Conservation (phyloP, 192 early-diverging fungal genomes). For the Funneliformis mosseae region DNA sequence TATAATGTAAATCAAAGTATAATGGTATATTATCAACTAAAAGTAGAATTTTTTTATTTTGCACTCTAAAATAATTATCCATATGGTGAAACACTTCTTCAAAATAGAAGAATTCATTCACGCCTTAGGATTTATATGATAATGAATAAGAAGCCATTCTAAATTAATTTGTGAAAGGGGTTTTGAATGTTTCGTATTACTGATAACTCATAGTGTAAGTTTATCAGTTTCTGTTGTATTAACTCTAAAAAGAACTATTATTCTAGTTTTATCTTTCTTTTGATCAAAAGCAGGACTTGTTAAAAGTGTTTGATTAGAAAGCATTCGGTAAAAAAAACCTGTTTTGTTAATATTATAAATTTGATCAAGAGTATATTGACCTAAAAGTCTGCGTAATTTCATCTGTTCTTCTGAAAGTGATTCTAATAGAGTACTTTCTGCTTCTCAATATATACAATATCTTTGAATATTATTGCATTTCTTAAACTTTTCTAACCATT, state of each 20-base stretch:
- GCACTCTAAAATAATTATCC: neutral
- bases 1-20: neutral
- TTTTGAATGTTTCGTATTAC: constrained; percentile 1
- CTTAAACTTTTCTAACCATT: no score
- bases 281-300: neutral
- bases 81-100: neutral
- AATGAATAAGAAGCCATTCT: neutral
- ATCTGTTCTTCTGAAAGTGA: no score
- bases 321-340: no score
- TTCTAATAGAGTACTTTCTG: no score
- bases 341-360: no score
- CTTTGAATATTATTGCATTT: no score
- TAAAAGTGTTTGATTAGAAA: no score
- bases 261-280: no score
- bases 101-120: constrained; percentile 6
- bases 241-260: neutral
- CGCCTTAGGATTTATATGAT: constrained; percentile 13
- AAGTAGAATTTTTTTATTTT: constrained; percentile 1
- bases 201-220: constrained; percentile 5
- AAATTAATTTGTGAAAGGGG: constrained; percentile 3
- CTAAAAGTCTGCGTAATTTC: no score
- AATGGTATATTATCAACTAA: neutral
- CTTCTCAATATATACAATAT: no score
- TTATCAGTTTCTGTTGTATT: constrained; percentile 12
- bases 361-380: no score